phyloP scores from a whole-genome alignment of 306 rosid species.

The Fagus crenata region DNA sequence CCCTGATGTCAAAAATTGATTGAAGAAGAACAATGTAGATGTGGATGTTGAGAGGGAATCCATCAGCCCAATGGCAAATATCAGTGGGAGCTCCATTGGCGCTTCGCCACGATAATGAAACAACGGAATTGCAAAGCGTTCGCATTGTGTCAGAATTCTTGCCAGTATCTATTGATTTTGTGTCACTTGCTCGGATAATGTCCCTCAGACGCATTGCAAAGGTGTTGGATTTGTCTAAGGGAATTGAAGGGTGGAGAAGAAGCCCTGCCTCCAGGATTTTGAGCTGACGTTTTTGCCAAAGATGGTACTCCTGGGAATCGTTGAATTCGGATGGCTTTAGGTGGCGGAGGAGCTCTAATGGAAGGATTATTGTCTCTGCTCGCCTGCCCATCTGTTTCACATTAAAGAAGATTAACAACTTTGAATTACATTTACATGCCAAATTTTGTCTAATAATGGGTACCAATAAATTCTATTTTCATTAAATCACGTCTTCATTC shows the following conservation, averaged over 20 bases:
- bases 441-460: too few relatives aligned
- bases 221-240: slow-evolving; percentile 53
- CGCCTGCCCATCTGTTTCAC: slow-evolving; percentile 66
- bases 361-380: slow-evolving; percentile 91
- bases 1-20: slow-evolving; percentile 70
- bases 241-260: slow-evolving; percentile 65
- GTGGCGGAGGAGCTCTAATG: slow-evolving; percentile 85
- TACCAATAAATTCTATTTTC: too few relatives aligned
- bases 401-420: neutral
- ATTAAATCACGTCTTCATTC: too few relatives aligned
- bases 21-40: slow-evolving; percentile 72
- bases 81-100: slow-evolving; percentile 72
- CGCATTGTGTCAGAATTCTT: slow-evolving; percentile 88
- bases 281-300: slow-evolving; percentile 89
- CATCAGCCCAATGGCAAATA: slow-evolving; percentile 96
- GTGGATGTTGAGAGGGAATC: slow-evolving; percentile 76
- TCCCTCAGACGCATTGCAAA: slow-evolving; percentile 73
- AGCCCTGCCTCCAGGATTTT: slow-evolving; percentile 75
- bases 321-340: slow-evolving; percentile 81
- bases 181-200: slow-evolving; percentile 43
- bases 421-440: too few relatives aligned
- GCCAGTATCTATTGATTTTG: slow-evolving; percentile 60
- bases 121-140: slow-evolving; percentile 79
- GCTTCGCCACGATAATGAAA: slow-evolving; percentile 87
- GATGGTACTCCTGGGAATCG: slow-evolving; percentile 73